Conservation (phyloP, 2,329 filamentous ascomycete species). For the Penicillium oxalicum region DNA sequence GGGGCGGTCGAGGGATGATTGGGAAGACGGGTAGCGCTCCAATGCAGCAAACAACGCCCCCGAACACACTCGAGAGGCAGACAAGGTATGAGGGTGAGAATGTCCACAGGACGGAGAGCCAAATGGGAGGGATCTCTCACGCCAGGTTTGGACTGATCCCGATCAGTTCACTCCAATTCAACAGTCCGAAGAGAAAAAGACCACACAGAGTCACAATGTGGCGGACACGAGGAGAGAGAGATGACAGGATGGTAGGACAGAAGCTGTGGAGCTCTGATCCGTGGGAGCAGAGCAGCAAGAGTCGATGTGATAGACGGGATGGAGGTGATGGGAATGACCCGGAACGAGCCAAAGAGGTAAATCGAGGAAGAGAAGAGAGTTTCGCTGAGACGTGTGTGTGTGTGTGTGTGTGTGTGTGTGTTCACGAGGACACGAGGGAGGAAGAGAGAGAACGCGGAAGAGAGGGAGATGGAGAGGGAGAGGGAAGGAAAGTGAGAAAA, state of each 20-base stretch:
- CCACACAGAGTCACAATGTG: no score
- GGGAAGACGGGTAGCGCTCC: not conserved
- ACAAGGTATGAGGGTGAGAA: not conserved
- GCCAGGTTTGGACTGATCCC: no score
- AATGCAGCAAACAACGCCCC: no score
- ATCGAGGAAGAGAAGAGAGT: not conserved
- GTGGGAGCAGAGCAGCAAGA: not conserved
- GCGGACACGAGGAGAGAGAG: no score
- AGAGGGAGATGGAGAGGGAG: constrained; percentile 10
- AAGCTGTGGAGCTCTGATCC: no score
- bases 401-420: no score
- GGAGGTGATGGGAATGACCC: not conserved
- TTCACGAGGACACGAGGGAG: no score
- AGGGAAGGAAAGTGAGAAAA: constrained; percentile 9
- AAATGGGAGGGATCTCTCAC: no score
- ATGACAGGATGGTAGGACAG: no score
- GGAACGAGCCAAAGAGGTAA: not conserved
- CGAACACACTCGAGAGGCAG: not conserved
- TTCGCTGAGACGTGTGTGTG: not conserved
- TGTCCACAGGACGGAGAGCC: no score
- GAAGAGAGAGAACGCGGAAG: not conserved
- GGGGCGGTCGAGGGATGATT: not conserved
- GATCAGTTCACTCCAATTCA: no score
- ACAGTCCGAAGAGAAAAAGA: no score
- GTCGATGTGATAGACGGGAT: not conserved